Evolutionary conservation across 805 yeast genomes (phyloP), one percentile per base, ranked within the genome.

Genomic region (Starmerella floris): DNA sequence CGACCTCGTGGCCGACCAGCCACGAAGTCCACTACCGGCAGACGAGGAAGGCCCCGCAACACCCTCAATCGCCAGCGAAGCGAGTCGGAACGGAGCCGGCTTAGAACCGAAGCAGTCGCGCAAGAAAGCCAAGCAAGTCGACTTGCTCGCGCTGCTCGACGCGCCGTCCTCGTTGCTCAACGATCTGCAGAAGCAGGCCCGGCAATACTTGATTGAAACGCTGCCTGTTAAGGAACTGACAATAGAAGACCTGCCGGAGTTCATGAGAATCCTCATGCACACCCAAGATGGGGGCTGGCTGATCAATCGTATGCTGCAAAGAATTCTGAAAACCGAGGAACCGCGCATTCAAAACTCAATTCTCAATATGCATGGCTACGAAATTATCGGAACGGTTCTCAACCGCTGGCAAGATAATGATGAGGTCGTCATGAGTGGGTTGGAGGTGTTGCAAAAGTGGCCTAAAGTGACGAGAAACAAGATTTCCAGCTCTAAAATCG

Each of bases 291-390:
- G 39, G 8, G 40, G 39, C 20, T 62, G 76, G 51, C 72, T 88
- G 27, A 73, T 77, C 8, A 62, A 65, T 33, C 79, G 78, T 56
- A 67, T 91, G 44, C 65, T 88, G 33, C 76, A 74, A 51, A 71
- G 97, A 49, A 69, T 82, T 23, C 66, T 69, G 44, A 58, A 73
- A 30, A 68, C 83, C 4, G 61, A 66, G 16, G 76, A 72, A 34
- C 63, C 65, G 2, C 59, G 61, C 4, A 64, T 80, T 23, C 73
- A 80, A 42, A 60, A 69, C 13, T 69, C 72, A 26, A 74, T 87
- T 34, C 74, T 83, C 53, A 72, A 77, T 46, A 68, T 84, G 55
- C 98, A 87, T 59, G 98, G 97, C 11, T 82, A 84, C 61, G 78
- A 78, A 55, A 77, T 91, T 17, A 66, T 87, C 40, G 73, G 81